phyloP scores from a whole-genome alignment of 2,329 filamentous ascomycete species.

The Fusarium longipes region DNA sequence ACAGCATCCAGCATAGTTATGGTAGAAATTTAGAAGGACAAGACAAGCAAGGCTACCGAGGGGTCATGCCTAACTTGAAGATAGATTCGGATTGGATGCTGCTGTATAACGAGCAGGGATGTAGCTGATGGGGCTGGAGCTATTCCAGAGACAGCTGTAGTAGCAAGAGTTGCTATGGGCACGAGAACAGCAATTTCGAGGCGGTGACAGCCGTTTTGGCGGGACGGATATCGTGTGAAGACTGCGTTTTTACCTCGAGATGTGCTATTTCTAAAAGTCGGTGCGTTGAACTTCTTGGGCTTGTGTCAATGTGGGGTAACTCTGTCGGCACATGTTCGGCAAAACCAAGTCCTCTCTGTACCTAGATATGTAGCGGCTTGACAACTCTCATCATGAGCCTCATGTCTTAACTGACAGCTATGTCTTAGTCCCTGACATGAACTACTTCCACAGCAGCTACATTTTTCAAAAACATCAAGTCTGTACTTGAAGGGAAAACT shows the following conservation, averaged over 20 bases:
- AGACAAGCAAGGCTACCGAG: slow-evolving; percentile 55
- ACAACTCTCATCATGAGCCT: background rate
- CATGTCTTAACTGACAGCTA: background rate
- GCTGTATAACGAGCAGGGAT: slow-evolving; percentile 26
- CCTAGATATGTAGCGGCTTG: background rate
- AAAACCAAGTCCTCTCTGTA: slow-evolving; percentile 2
- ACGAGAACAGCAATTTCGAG: slow-evolving; percentile 8
- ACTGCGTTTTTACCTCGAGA: slow-evolving; percentile 53
- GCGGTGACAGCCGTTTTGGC: slow-evolving; percentile 34
- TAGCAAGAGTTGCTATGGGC: background rate
- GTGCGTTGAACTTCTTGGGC: slow-evolving; percentile 51
- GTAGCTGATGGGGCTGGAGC: slow-evolving; percentile 22
- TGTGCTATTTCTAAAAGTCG: slow-evolving; percentile 55
- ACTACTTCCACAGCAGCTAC: background rate
- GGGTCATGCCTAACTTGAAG: slow-evolving; percentile 53
- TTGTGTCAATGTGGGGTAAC: slow-evolving; percentile 52
- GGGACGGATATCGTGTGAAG: slow-evolving; percentile 33
- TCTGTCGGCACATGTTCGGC: slow-evolving; percentile 28
- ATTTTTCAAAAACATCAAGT: background rate
- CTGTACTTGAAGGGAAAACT: background rate
- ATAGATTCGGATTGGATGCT: slow-evolving; percentile 30
- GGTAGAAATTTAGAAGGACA: slow-evolving; percentile 44
- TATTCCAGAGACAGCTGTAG: slow-evolving; percentile 6
- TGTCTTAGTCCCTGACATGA: background rate
- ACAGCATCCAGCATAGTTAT: slow-evolving; percentile 58